A percentile compares a stretch with the other conserved stretches of the same genome.
phyloP scores from a whole-genome alignment of 805 yeast genomes.

The Saccharomycopsis olivae region DNA sequence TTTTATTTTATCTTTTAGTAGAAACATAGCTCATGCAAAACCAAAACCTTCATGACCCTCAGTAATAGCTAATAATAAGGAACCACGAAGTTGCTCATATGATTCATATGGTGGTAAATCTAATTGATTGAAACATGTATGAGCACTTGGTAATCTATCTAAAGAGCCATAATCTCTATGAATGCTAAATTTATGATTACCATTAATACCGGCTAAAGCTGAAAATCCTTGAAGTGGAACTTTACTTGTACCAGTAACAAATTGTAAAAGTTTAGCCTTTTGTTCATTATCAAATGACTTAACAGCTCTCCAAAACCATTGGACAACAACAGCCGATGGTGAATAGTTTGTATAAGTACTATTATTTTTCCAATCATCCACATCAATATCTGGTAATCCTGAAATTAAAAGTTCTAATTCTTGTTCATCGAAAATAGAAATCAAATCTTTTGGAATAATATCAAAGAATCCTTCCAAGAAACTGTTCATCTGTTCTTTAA shows the following conservation, averaged over 20 bases:
- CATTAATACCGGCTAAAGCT: constrained; percentile 79
- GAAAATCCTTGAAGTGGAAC: constrained; percentile 93
- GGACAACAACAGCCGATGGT: constrained; percentile 74
- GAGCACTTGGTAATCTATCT: constrained; percentile 88
- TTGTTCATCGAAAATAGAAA: constrained; percentile 87
- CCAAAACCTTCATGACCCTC: constrained; percentile 98
- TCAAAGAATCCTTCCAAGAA: constrained; percentile 85
- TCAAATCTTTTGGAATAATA: constrained; percentile 71
- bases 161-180: constrained; percentile 81
- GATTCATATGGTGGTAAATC: constrained; percentile 89
- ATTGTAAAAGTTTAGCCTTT: constrained; percentile 85
- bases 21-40: constrained; percentile 55
- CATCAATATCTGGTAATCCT: constrained; percentile 94
- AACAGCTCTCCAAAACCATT: constrained; percentile 98
- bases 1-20: too few relatives aligned
- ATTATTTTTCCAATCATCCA: constrained; percentile 90
- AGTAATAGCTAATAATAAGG: constrained; percentile 72
- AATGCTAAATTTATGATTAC: constrained; percentile 75
- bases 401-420: constrained; percentile 87
- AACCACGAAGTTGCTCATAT: constrained; percentile 75
- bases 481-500: constrained; percentile 77
- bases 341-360: constrained; percentile 75
- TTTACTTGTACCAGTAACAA: constrained; percentile 94
- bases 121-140: constrained; percentile 93
- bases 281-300: constrained; percentile 90